phyloP scores from a whole-genome alignment of 140 eudicot species.

The Flaveria floridana region DNA sequence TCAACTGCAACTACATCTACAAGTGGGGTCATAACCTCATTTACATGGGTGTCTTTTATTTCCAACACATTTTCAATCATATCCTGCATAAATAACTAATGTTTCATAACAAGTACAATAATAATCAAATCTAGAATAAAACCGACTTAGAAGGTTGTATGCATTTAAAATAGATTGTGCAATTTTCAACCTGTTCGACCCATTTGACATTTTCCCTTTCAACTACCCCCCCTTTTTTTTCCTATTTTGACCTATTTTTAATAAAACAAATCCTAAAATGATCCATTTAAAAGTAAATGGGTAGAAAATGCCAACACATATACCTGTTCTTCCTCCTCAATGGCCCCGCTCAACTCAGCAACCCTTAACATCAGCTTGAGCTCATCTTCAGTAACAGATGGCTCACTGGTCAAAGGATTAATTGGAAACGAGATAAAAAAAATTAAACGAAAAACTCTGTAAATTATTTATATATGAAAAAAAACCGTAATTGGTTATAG shows the following conservation, averaged over 20 bases:
- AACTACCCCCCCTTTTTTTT: not conserved
- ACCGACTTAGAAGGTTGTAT: not conserved
- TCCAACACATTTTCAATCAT: conserved; percentile 98
- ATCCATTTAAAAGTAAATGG: not conserved
- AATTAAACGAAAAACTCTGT: not conserved
- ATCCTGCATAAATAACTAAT: conserved; percentile 52
- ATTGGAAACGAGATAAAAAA: not conserved
- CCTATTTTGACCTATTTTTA: not conserved
- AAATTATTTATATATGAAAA: not conserved
- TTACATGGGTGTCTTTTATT: conserved; percentile 96
- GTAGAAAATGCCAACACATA: not conserved
- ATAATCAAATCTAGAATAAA: not conserved
- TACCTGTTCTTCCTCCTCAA: conserved; percentile 99
- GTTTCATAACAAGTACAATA: not conserved
- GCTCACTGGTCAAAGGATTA: conserved; percentile 54
- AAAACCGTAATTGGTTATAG: not conserved
- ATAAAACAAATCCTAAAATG: not conserved
- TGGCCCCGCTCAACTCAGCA: conserved; percentile 96
- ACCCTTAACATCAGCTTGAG: conserved; percentile 93
- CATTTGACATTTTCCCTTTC: not conserved
- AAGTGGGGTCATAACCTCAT: conserved; percentile 99
- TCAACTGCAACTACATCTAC: conserved; percentile 97
- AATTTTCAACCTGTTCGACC: not conserved
- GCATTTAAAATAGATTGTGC: not conserved
- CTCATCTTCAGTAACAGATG: conserved; percentile 96